A percentile compares a stretch with the other conserved stretches of the same genome.
phyloP scores from a whole-genome alignment of 768 basidiomycete genomes.

The Suillus fuscotomentosus region DNA sequence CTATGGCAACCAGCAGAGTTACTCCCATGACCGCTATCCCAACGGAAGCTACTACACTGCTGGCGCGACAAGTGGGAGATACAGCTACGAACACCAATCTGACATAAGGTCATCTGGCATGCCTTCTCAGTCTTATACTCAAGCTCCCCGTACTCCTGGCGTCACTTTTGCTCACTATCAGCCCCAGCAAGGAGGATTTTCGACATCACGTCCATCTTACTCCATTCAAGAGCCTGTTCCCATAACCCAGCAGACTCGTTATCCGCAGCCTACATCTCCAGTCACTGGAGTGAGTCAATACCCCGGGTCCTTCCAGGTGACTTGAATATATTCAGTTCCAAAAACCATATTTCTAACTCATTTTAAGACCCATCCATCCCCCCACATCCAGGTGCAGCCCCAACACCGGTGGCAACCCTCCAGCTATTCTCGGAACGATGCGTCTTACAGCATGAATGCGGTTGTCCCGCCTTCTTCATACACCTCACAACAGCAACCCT shows the following conservation, averaged over 20 bases:
- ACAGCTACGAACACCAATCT: conserved; percentile 21
- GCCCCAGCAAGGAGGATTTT: conserved; percentile 35
- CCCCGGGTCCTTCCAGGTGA: conserved; percentile 25
- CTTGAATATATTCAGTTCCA: background rate
- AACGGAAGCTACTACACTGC: conserved; percentile 16
- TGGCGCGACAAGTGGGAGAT: conserved; percentile 17
- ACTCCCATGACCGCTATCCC: conserved; percentile 15
- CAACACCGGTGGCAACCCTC: conserved; percentile 12
- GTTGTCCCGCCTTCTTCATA: conserved; percentile 11
- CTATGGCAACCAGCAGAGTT: conserved; percentile 15
- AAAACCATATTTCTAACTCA: conserved; percentile 10
- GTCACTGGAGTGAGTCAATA: conserved; percentile 20
- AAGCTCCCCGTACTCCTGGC: conserved; percentile 20
- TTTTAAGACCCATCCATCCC: conserved; percentile 10
- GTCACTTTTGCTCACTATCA: conserved; percentile 39
- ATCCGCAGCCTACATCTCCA: conserved; percentile 15
- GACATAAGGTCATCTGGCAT: conserved; percentile 14
- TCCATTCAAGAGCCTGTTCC: conserved; percentile 18
- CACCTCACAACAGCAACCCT: conserved; percentile 23
- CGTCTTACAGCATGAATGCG: conserved; percentile 19
- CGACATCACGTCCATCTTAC: conserved; percentile 32
- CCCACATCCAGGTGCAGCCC: conserved; percentile 24
- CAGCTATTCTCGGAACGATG: conserved; percentile 23
- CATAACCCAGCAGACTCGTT: conserved; percentile 16
- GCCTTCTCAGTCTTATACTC: conserved; percentile 14